Percentiles rank a stretch among this genome's conserved stretches.
phyloP scores from a whole-genome alignment of 108 stramenopile genomes.

The Nitzschia palea region DNA sequence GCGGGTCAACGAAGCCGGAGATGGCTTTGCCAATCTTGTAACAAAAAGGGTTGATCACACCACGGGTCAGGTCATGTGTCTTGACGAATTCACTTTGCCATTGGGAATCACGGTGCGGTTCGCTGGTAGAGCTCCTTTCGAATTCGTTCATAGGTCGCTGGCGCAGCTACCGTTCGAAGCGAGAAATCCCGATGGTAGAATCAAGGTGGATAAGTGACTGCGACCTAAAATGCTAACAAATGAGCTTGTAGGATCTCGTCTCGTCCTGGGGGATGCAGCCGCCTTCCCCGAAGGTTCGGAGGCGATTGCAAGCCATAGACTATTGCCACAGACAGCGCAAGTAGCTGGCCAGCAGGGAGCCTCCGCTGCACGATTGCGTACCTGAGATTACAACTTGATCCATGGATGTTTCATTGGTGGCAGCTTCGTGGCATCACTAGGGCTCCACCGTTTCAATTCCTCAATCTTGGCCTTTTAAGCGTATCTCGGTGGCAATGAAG shows the following conservation, averaged over 20 bases:
- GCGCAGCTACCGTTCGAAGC: constrained; percentile 47
- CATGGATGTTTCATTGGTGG: constrained; percentile 34
- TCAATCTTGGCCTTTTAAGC: constrained; percentile 76
- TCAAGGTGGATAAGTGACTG: constrained; percentile 68
- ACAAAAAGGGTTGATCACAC: constrained; percentile 37
- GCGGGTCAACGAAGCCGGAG: constrained; percentile 50
- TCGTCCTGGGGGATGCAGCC: constrained; percentile 73
- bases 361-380: constrained; percentile 61
- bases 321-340: constrained; percentile 76
- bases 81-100: constrained; percentile 41
- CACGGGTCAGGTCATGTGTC: constrained; percentile 22
- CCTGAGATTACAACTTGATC: constrained; percentile 57
- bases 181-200: constrained; percentile 40
- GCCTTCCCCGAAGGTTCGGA: constrained; percentile 29
- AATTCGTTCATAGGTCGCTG: constrained; percentile 52
- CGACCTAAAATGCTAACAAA: constrained; percentile 38
- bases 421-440: constrained; percentile 49
- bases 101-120: constrained; percentile 59
- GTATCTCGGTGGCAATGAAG: constrained; percentile 75
- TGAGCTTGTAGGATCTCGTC: constrained; percentile 45
- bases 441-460: constrained; percentile 60
- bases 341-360: constrained; percentile 84
- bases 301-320: constrained; percentile 13
- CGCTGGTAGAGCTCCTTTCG: constrained; percentile 68
- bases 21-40: constrained; percentile 27